These are phyloP conservation scores for Cichorium intybus DNA, from an alignment of 140 eudicot genomes.

Conservation along the genomic window DNA sequence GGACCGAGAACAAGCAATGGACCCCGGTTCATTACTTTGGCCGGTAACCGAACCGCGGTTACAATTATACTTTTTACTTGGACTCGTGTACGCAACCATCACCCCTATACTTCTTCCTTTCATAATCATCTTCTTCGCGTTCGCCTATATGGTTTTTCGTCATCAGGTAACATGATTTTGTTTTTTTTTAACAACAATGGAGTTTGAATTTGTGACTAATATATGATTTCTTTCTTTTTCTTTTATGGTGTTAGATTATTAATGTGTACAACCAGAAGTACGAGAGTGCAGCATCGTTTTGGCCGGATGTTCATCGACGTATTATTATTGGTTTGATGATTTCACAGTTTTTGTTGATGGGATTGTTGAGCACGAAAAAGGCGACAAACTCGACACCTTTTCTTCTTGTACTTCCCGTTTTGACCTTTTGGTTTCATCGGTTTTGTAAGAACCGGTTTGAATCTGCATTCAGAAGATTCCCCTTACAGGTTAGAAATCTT, in stretches of 20 bases:
- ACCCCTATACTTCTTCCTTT: conserved; percentile 90
- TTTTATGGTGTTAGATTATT: conserved; percentile 49
- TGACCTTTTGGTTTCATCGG: conserved; percentile 77
- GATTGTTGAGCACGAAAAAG: conserved; percentile 70
- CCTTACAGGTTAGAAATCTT: conserved; percentile 67
- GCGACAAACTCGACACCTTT: conserved; percentile 53
- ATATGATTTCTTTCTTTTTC: too few species aligned
- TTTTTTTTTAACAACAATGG: not conserved
- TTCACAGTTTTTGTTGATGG: conserved; percentile 69
- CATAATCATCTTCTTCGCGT: conserved; percentile 80
- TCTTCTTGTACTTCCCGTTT: conserved; percentile 61
- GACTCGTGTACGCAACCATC: conserved; percentile 75
- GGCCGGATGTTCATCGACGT: conserved; percentile 90
- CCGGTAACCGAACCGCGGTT: conserved; percentile 81
- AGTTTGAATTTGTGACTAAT: conserved; percentile 5
- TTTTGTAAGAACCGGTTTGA: conserved; percentile 81
- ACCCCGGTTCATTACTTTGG: conserved; percentile 78
- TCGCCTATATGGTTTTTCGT: conserved; percentile 78
- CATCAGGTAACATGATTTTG: conserved; percentile 66
- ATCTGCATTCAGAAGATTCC: conserved; percentile 64
- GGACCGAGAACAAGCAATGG: conserved; percentile 93
- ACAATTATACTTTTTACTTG: conserved; percentile 83
- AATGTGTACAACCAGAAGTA: conserved; percentile 84
- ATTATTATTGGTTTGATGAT: conserved; percentile 61
- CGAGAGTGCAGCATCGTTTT: conserved; percentile 83